Evolutionary conservation across 768 basidiomycete genomes (phyloP), one percentile per base, ranked within the genome.

Genomic region (Boletus patriciae): DNA sequence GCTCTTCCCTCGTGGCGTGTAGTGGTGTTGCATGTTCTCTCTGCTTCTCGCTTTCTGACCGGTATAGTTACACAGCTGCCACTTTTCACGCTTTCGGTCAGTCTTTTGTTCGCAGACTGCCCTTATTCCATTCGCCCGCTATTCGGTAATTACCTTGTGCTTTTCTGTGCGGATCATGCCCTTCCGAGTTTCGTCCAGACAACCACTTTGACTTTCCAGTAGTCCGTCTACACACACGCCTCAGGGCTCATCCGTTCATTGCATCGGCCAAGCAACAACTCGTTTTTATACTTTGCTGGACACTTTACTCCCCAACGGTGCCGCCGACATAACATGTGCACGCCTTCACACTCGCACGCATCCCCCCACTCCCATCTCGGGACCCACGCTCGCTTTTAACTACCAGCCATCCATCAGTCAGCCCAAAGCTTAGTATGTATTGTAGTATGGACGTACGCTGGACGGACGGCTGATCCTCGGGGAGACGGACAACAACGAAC

Each of bases 41-140:
- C 54, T 69, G 62, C 70, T 70, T 73, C 57, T 63, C 67, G 55
- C 54, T 52, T 67, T 69, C 69, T 72, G 67, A 74, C 72, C 33
- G 27, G 60, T 61, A 57, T 66, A 50, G 57, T 52, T 60, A 62
- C 64, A 60, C 68, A 71, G 67, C 62, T 57, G 57, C 62, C 62
- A 42, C 58, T 63, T 67, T 68, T 60, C 57, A 55, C 62, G 46
- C 65, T 60, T 67, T 63, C 61, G 61, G 60, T 45, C 64, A 59
- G 57, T 60, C 63, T 52, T 54, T 63, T 64, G 55, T 70, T 68
- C 44, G 57, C 61, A 61, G 62, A 50, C 59, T 65, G 65, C 50
- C 63, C 62, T 46, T 59, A 58, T 68, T 49, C 60, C 61, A 29
- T 71, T 66, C 57, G 51, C 52, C 57, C 62, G 58, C 54, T 63